Evolutionary conservation across 345 rosid species (phyloP), one percentile per base, ranked within the genome.

Genomic region (Sisymbrium altissimum): DNA sequence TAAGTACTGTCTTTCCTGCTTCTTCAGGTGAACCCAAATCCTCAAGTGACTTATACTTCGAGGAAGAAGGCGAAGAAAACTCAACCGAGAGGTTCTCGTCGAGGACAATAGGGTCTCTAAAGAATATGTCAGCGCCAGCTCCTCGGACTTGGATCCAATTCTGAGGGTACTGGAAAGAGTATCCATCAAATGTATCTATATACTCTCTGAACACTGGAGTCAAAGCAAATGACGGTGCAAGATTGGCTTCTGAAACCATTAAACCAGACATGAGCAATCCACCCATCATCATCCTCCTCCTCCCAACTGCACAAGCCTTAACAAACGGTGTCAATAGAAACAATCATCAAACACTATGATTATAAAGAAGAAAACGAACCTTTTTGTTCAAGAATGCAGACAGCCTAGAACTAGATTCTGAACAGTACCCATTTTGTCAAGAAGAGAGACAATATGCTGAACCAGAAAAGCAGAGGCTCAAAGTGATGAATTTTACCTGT

Each of bases 41-140:
- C 53, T 87, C 87, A n/a, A 91, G 88, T 5, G 86, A 87, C 79
- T 78, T 79, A 68, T 91, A 91, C 15, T 46, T 85, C 41, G 98
- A 94, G 7, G 98, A 94, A 14, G 98, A 94, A 57, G 97, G 98
- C 46, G 98, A 94, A 18, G 98, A 94, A 53, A 94, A n/a, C 83
- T 91, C 97, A 58, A 94, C 90, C 0, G 95, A 88, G 44, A 91
- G 72, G 73, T 94, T 94, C 74, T 91, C 98, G 61, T 89, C 98
- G 1, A 94, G 90, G 38, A 94, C 85, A 70, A 30, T 79, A 40
- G 98, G 97, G 68, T 94, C 97, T 68, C 97, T 84, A 82, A 91
- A 94, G 85, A 94, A 91, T 66, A 94, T 88, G 49, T 94, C 97
- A 1, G 98, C 98, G 7, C 97, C 98, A 0, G 96, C 91, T 21